Base-by-base conservation (phyloP, 164 flowering plant species). In the Tetracentron sinense region DNA sequence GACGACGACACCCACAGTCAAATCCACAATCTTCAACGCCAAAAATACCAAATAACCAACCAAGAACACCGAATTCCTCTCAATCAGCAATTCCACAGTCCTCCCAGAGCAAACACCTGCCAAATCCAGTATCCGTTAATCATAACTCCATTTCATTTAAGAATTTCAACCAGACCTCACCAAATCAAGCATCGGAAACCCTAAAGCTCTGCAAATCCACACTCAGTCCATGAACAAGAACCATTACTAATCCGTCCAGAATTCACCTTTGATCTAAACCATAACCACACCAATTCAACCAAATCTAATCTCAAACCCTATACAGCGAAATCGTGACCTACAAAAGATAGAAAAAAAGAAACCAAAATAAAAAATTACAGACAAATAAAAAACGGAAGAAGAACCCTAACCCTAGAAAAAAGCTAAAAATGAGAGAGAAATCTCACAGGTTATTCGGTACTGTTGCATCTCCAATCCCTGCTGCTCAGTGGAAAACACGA, bases 361-460 rank as follows among this genome's bases (percentile, higher is more conserved):
- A 52, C 56, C 21, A 20, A 30, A 60, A 44, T 54, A 33, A 49
- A 68, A 30, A 48, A 8, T 38, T 8, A 38, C 8, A 38, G 14
- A 10, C 8, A 38, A 38, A 38, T 4, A 10, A 1, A 38, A 4
- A 38, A 38, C 15, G 44, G 14, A 8, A 17, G n/a, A 28, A 7
- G 31, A 65, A 56, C 38, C 33, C 53, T 56, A 65, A 57, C 68
- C 68, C 66, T 63, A 64, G 14, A 4, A 57, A 27, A 20, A 29
- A 42, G 21, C 35, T 17, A 28, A 52, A n/a, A 14, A 12, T 12
- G 17, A 52, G 25, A 47, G 12, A 56, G 15, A 49, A 38, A 56
- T 42, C 60, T 64, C 60, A 46, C 60, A 20, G 26, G 42, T 20
- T 44, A 22, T 64, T 27, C 42, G 19, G 42, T 60, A 55, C 44